Conservation (phyloP, 176 grass and related monocot genomes). For the Elaeis guineensis region DNA sequence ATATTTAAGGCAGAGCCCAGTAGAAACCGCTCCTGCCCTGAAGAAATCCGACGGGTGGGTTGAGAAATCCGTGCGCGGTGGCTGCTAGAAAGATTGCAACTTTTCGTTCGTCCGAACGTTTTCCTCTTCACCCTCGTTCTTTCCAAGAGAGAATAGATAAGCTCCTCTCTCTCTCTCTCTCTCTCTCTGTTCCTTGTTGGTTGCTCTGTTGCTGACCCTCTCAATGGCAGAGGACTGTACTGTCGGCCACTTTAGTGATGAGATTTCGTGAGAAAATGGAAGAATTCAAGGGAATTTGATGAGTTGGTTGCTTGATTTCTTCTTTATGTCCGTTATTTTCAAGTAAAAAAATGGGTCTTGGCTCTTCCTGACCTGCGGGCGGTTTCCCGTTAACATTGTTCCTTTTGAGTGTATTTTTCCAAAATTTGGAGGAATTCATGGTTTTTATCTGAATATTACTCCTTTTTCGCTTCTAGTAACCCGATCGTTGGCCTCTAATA, state of each 20-base stretch:
- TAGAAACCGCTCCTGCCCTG: not conserved
- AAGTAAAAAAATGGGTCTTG: slow-evolving; percentile 1
- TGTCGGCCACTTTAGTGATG: slow-evolving; percentile 8
- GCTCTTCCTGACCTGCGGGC: not conserved
- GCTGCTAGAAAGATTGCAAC: not conserved
- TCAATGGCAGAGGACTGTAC: not conserved
- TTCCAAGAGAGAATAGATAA: not conserved
- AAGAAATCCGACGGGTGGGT: slow-evolving; percentile 4
- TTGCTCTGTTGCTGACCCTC: no score
- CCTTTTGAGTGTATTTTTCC: not conserved
- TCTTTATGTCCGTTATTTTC: not conserved
- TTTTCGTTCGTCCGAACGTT: not conserved
- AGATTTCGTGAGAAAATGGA: slow-evolving; percentile 15
- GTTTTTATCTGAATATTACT: slow-evolving; percentile 20
- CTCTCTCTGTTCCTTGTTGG: slow-evolving; percentile 10
- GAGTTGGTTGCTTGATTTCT: slow-evolving; percentile 4
- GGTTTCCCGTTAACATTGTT: not conserved
- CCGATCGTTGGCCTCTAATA: not conserved
- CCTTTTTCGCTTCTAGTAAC: slow-evolving; percentile 1
- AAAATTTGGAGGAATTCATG: slow-evolving; percentile 23
- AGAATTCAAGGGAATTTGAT: slow-evolving; percentile 19
- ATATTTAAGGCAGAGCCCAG: not conserved
- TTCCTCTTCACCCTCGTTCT: not conserved
- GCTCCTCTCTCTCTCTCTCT: slow-evolving; percentile 2
- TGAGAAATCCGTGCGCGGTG: not conserved